A percentile compares a stretch with the other conserved stretches of the same genome.
These are phyloP conservation scores for Salvia splendens DNA, from an alignment of 257 asterid genomes.

Conservation along the genomic window DNA sequence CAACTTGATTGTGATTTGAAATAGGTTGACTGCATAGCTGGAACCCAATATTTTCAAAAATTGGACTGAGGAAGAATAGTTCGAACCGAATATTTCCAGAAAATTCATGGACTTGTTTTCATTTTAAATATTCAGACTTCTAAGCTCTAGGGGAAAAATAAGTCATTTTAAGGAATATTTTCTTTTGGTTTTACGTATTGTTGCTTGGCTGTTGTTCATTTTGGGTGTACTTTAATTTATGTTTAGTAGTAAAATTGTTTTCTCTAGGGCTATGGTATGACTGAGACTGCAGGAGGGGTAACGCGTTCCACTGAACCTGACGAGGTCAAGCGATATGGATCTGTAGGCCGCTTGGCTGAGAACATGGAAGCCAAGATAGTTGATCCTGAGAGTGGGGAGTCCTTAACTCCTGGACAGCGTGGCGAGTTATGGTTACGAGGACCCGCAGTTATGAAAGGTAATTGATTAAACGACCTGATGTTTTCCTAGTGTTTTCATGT, in stretches of 20 bases:
- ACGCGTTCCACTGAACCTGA: constrained; percentile 55
- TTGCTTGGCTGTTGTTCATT: neutral
- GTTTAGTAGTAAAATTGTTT: neutral
- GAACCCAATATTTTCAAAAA: neutral
- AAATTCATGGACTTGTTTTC: neutral
- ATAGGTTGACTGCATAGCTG: neutral
- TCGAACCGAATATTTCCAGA: neutral
- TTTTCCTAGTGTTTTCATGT: neutral
- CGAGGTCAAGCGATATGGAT: constrained; percentile 57
- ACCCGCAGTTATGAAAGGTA: constrained; percentile 86
- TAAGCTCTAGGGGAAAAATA: neutral
- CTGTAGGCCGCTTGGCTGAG: constrained; percentile 72
- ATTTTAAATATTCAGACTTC: neutral
- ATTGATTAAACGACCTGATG: neutral
- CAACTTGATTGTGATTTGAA: constrained; percentile 7
- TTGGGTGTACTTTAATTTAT: neutral
- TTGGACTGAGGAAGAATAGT: neutral
- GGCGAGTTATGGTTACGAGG: constrained; percentile 95
- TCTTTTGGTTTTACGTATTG: neutral
- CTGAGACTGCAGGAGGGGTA: constrained; percentile 76
- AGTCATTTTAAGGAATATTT: neutral
- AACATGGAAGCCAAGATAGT: constrained; percentile 80
- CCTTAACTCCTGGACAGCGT: constrained; percentile 69
- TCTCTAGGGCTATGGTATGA: constrained; percentile 87
- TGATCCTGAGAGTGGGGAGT: constrained; percentile 68